Conservation (phyloP, 2,329 filamentous ascomycete species). For the Thielaviopsis cerberus region DNA sequence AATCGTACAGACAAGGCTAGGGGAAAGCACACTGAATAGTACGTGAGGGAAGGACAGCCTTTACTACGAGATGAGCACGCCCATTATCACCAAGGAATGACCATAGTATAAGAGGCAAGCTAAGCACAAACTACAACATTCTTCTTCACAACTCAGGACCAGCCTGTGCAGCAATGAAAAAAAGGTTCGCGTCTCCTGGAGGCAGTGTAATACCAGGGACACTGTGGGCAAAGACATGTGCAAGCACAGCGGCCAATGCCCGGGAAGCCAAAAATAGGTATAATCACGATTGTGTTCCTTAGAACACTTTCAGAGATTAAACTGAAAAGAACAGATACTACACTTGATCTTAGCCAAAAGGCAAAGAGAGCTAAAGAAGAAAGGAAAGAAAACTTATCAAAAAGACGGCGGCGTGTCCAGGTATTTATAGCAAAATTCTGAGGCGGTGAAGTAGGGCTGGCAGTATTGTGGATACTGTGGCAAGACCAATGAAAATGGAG, state of each 20-base stretch:
- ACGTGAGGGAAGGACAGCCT: too few species aligned
- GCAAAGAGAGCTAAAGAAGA: conserved; percentile 13
- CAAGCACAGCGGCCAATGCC: conserved; percentile 12
- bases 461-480: neutral
- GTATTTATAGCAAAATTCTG: conserved; percentile 3
- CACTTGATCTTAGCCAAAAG: conserved; percentile 76
- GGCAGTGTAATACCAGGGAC: conserved; percentile 14
- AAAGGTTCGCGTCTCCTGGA: conserved; percentile 13
- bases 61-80: too few species aligned
- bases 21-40: too few species aligned
- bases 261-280: conserved; percentile 42
- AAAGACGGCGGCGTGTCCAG: neutral
- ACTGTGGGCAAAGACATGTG: conserved; percentile 11
- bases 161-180: conserved; percentile 11
- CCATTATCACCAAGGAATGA: too few species aligned
- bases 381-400: conserved; percentile 9
- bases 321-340: conserved; percentile 97
- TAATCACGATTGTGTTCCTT: conserved; percentile 61
- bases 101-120: too few species aligned
- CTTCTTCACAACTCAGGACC: conserved; percentile 9
- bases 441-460: neutral
- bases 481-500: neutral
- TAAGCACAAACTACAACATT: neutral
- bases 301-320: conserved; percentile 81
- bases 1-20: too few species aligned